Evolutionary conservation across 176 grass and related monocot genomes (phyloP), one percentile per base, ranked within the genome.

Genomic region (Carex cristatella): DNA sequence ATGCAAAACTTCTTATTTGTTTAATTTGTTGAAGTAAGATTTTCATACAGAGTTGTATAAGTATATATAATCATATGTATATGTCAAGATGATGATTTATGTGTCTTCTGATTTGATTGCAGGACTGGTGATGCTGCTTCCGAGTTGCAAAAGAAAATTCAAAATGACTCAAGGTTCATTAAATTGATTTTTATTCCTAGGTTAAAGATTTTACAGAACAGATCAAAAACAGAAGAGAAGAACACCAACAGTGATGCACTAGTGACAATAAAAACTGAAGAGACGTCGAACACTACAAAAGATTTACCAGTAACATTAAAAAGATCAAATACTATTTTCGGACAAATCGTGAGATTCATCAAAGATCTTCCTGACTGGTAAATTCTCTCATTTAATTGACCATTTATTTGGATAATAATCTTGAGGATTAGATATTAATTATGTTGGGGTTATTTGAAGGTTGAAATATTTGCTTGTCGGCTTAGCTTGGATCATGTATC

Each of bases 381-480:
- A 57, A 54, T 31, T 78, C 23, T 79, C 14, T 37, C 4, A 9
- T 79, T 78, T 35, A 79, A 58, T 30, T 79, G 5, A 5, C 13
- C 32, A 79, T 58, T 58, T 32, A 1, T 58, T 31, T 27, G 8
- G 2, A 58, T 33, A 35, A 33, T 33, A 58, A 9, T 63, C 10
- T 18, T 37, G 7, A 35, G 9, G 6, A 82, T 51, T 7, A 72
- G 23, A 3, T 65, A 9, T 35, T 56, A 53, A 65, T 31, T 83
- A 2, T 5, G 4, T 31, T 54, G 40, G 5, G 48, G 23, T 69
- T 53, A 69, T 57, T 83, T 83, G 12, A 33, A 83, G 61, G 81
- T 38, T 83, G 48, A 66, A 66, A 65, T 69, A 56, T 67, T 16
- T 83, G 18, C n/a, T 83, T 83, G 59, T 51, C 53, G 59, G n/a